Base-by-base conservation (phyloP, 202 grass and related monocot genomes). In the Bolboschoenoplectus hybrid region DNA sequence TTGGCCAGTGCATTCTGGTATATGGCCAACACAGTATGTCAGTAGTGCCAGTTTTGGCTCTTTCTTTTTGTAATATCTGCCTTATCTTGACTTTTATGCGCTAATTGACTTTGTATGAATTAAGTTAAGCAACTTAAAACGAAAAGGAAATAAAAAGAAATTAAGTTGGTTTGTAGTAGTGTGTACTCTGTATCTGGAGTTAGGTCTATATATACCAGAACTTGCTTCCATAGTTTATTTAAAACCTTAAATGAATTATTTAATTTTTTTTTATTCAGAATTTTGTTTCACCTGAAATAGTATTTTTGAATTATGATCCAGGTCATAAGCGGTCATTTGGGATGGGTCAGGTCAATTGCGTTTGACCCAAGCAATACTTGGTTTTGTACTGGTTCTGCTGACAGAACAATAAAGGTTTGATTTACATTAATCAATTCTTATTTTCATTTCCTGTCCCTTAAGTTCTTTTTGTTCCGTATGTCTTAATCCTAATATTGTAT, bases 241-340 rank as follows among this genome's bases (percentile, higher is more conserved):
- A 70, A 36, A 9, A 61, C 8, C 38, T 41, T 61, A 61, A 58
- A 55, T 14, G 45, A 67, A 62, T 61, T 7, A 39, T 61, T 17
- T 40, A 7, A 67, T 34, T 50, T 65, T 9, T 67, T 67, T 67
- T 64, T 8, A 7, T 75, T 43, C 4, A 75, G 47, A 75, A 35
- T 75, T 43, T 35, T 77, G 20, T 77, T 77, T 76, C 56, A 53
- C 73, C 73, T 41, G 17, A 80, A 80, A 7, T 44, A 40, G 55
- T 60, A 38, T 80, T 43, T 44, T 80, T 84, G 47, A 67, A 82
- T 82, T 65, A 82, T 40, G 73, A 69, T 87, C 63, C 87, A 98
- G 97, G 97, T 98, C 19, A 98, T 98, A 46, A 98, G 97, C 82
- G 97, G 97, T 75, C 97, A 98, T 74, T 91, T 98, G 86, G 97